phyloP scores from a whole-genome alignment of 805 yeast genomes.

The Candida yuanshanica region DNA sequence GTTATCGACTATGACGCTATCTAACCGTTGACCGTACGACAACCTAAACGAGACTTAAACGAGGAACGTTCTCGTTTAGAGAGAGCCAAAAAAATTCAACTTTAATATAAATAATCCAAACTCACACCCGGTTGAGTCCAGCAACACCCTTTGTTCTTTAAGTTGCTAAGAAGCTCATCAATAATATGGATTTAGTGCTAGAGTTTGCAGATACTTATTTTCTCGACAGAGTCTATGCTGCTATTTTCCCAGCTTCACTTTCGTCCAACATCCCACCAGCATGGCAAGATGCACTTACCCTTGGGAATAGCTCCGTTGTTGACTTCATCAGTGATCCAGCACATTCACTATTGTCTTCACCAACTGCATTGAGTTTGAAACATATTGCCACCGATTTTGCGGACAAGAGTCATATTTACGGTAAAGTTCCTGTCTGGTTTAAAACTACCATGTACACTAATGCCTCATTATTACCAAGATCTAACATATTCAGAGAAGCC shows the following conservation, averaged over 20 bases:
- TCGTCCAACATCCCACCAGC: conserved; percentile 29
- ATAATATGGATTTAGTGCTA: conserved; percentile 80
- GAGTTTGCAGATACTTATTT: conserved; percentile 71
- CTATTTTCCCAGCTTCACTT: conserved; percentile 53
- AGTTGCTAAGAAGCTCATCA: not conserved
- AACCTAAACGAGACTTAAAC: no score
- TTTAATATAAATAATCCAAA: not conserved
- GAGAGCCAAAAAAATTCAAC: no score
- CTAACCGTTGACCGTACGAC: no score
- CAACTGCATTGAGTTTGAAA: conserved; percentile 8
- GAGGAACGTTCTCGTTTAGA: no score
- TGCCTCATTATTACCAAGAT: conserved; percentile 67
- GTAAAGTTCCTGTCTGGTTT: conserved; percentile 54
- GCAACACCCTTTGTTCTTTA: not conserved
- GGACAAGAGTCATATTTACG: conserved; percentile 43
- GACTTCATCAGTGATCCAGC: conserved; percentile 16
- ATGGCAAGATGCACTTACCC: conserved; percentile 24
- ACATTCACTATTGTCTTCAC: conserved; percentile 9
- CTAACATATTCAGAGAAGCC: conserved; percentile 65
- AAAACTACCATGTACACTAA: conserved; percentile 51
- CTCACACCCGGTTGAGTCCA: not conserved
- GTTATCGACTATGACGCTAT: no score
- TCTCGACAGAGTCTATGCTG: conserved; percentile 73
- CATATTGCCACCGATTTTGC: conserved; percentile 18
- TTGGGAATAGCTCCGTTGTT: conserved; percentile 20